phyloP scores from a whole-genome alignment of 768 basidiomycete species.

The Russula griseocarnosa region DNA sequence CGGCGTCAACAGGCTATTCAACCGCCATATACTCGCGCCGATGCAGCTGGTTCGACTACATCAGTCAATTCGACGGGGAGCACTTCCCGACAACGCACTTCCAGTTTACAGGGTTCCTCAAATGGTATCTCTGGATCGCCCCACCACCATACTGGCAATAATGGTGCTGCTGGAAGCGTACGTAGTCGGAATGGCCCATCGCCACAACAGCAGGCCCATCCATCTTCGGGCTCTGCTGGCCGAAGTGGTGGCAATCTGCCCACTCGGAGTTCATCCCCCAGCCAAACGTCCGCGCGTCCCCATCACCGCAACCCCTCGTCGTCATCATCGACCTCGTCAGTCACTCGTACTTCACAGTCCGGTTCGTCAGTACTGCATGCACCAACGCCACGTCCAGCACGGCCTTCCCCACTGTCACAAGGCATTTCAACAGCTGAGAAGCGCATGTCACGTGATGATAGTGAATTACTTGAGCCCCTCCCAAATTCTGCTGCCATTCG shows the following conservation, averaged over 20 bases:
- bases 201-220: constrained; percentile 23
- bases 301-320: constrained; percentile 49
- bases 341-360: constrained; percentile 35
- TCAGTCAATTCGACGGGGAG: constrained; percentile 65
- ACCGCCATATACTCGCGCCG: constrained; percentile 74
- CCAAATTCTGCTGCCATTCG: constrained; percentile 42
- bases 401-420: constrained; percentile 68
- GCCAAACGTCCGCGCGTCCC: constrained; percentile 33
- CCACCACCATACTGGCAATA: constrained; percentile 30
- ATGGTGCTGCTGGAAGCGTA: constrained; percentile 27
- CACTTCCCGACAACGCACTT: constrained; percentile 60
- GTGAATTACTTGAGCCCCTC: constrained; percentile 49
- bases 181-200: constrained; percentile 28
- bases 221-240: constrained; percentile 14
- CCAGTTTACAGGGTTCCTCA: constrained; percentile 62
- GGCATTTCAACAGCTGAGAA: constrained; percentile 62
- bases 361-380: constrained; percentile 35
- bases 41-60: constrained; percentile 74
- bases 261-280: constrained; percentile 24
- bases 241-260: constrained; percentile 10
- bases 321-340: constrained; percentile 42
- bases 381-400: constrained; percentile 33
- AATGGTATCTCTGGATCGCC: constrained; percentile 36
- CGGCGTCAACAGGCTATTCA: constrained; percentile 54
- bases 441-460: constrained; percentile 75